Conservation (phyloP, 768 basidiomycete species). For the Rhizopogon vulgaris region DNA sequence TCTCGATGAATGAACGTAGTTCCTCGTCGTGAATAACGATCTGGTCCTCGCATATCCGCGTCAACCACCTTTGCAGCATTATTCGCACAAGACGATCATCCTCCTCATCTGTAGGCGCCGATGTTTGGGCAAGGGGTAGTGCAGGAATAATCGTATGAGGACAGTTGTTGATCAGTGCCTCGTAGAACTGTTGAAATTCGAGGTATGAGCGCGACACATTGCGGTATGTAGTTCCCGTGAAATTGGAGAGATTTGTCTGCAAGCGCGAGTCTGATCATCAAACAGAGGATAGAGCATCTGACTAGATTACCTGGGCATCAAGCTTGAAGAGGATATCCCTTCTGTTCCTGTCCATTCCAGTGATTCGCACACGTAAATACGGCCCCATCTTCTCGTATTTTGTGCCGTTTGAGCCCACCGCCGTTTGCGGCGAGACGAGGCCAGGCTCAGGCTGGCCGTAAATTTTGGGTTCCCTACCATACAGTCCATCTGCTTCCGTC, state of each 20-base stretch:
- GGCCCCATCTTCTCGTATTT: conserved; percentile 74
- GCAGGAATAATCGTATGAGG: conserved; percentile 97
- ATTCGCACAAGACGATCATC: conserved; percentile 94
- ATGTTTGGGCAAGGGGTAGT: conserved; percentile 92
- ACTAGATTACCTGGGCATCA: conserved; percentile 80
- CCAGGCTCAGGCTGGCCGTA: conserved; percentile 84
- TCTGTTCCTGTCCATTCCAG: conserved; percentile 89
- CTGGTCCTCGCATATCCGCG: conserved; percentile 87
- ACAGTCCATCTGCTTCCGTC: conserved; percentile 50
- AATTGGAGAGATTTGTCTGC: conserved; percentile 92
- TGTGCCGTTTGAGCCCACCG: conserved; percentile 59
- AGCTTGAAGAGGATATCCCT: conserved; percentile 91
- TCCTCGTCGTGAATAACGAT: conserved; percentile 90
- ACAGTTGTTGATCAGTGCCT: conserved; percentile 81
- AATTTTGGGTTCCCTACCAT: conserved; percentile 78
- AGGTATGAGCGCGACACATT: conserved; percentile 93
- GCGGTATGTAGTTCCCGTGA: conserved; percentile 81
- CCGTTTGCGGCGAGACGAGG: conserved; percentile 69
- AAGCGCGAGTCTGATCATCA: conserved; percentile 1
- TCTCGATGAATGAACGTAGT: conserved; percentile 90
- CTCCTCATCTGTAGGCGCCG: conserved; percentile 96
- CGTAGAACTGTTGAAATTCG: conserved; percentile 93
- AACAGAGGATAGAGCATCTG: neutral
- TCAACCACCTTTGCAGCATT: conserved; percentile 93
- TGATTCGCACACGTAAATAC: conserved; percentile 85